Percentiles rank a stretch among this genome's conserved stretches.
Conservation (phyloP, 78 protist species). For the Dictyostelium intermedium region DNA sequence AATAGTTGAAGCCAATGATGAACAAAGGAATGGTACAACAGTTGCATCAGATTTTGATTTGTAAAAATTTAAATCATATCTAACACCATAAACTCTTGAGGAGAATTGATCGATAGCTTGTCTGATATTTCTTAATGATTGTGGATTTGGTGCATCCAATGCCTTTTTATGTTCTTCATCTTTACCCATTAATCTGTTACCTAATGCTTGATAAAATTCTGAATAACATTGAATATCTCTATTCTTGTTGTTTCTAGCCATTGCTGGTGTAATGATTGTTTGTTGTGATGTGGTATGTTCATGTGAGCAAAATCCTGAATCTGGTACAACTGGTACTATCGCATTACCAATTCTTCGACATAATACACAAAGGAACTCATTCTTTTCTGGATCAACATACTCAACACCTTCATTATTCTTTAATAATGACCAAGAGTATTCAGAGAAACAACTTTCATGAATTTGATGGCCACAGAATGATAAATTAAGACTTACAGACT, state of each 20-base stretch:
- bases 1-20: constrained; percentile 54
- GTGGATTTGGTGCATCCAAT: constrained; percentile 3
- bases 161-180: neutral
- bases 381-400: constrained; percentile 22
- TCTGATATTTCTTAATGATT: constrained; percentile 16
- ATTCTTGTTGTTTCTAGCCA: constrained; percentile 2
- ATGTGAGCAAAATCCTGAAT: neutral
- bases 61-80: constrained; percentile 20
- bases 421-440: constrained; percentile 39
- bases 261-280: neutral
- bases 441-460: constrained; percentile 60
- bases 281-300: neutral
- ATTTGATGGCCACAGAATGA: constrained; percentile 78
- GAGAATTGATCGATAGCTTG: constrained; percentile 59
- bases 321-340: constrained; percentile 73
- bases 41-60: constrained; percentile 29
- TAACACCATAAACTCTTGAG: constrained; percentile 45
- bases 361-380: constrained; percentile 68
- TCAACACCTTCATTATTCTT: constrained; percentile 70
- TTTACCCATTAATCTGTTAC: neutral
- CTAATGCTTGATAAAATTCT: neutral
- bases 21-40: constrained; percentile 24
- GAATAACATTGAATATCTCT: neutral
- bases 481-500: constrained; percentile 44
- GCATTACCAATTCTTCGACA: constrained; percentile 77